Conservation (phyloP, 805 yeast species). For the Lipomyces starkeyi region DNA sequence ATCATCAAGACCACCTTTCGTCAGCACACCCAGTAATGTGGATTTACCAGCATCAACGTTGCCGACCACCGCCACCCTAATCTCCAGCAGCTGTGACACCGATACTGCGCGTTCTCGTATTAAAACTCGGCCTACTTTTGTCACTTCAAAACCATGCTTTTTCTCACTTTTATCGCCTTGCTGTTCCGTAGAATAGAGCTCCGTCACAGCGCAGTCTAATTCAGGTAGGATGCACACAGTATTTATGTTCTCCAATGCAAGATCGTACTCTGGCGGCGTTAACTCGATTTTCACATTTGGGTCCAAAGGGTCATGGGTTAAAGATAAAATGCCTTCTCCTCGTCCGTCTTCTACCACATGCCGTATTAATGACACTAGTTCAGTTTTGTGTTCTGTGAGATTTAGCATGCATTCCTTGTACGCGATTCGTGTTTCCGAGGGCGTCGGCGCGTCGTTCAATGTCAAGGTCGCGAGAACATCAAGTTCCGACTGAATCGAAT, state of each 20-base stretch:
- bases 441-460: constrained; percentile 10
- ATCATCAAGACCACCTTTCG: constrained; percentile 39
- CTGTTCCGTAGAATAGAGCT: constrained; percentile 15
- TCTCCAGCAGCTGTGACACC: constrained; percentile 34
- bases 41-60: constrained; percentile 40
- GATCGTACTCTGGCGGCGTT: constrained; percentile 21
- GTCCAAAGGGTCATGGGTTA: constrained; percentile 26
- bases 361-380: constrained; percentile 8
- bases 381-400: constrained; percentile 2
- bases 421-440: constrained; percentile 11
- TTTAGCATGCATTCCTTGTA: constrained; percentile 25
- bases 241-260: constrained; percentile 20
- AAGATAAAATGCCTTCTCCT: constrained; percentile 31
- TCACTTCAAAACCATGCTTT: neutral
- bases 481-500: constrained; percentile 28
- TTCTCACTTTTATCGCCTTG: neutral
- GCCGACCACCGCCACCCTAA: constrained; percentile 39
- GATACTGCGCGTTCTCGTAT: constrained; percentile 19
- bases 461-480: constrained; percentile 31
- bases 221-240: constrained; percentile 16
- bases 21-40: constrained; percentile 36
- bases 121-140: constrained; percentile 21
- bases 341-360: constrained; percentile 26
- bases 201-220: constrained; percentile 26
- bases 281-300: constrained; percentile 12